Evolutionary conservation across 176 grass and related monocot genomes (phyloP).

Genomic region (Puya raimondii): DNA sequence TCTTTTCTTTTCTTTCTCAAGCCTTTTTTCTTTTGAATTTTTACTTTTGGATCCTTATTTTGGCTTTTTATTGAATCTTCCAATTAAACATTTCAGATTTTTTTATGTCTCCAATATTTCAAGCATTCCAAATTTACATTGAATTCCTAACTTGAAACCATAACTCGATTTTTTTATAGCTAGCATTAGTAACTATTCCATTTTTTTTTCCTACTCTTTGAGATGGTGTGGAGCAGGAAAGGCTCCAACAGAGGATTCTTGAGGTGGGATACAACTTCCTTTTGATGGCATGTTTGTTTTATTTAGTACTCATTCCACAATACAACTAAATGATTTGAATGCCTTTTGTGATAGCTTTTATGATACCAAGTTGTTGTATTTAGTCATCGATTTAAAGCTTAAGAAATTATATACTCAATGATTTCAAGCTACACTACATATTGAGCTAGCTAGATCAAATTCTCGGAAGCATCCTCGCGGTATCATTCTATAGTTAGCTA

Average conservation of each 20-base stretch:
- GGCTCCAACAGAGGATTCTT: too few relatives aligned
- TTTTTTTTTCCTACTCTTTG: conserved; percentile 32
- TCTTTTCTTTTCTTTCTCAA: conserved; percentile 5
- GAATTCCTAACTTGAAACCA: too few relatives aligned
- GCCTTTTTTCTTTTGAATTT: conserved; percentile 63
- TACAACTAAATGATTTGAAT: not conserved
- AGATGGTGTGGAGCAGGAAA: too few relatives aligned
- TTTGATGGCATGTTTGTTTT: too few relatives aligned
- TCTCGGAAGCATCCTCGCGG: conserved; percentile 66
- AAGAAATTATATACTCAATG: not conserved
- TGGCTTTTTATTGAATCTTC: not conserved
- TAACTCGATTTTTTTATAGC: conserved; percentile 48
- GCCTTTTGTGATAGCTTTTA: not conserved
- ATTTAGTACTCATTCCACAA: not conserved
- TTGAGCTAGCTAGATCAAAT: conserved; percentile 92
- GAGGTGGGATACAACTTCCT: too few relatives aligned
- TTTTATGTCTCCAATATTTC: too few relatives aligned
- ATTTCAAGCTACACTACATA: conserved; percentile 47
- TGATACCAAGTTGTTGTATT: not conserved
- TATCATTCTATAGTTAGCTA: conserved; percentile 8
- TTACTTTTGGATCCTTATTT: conserved; percentile 57
- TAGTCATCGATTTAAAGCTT: not conserved
- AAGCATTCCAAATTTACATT: too few relatives aligned
- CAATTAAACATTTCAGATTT: too few relatives aligned
- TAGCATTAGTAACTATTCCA: conserved; percentile 84